Percentiles rank a stretch among this genome's conserved stretches.
These are phyloP conservation scores for Geosiphon pyriformis DNA, from an alignment of 192 early-diverging fungal species.

Conservation along the genomic window DNA sequence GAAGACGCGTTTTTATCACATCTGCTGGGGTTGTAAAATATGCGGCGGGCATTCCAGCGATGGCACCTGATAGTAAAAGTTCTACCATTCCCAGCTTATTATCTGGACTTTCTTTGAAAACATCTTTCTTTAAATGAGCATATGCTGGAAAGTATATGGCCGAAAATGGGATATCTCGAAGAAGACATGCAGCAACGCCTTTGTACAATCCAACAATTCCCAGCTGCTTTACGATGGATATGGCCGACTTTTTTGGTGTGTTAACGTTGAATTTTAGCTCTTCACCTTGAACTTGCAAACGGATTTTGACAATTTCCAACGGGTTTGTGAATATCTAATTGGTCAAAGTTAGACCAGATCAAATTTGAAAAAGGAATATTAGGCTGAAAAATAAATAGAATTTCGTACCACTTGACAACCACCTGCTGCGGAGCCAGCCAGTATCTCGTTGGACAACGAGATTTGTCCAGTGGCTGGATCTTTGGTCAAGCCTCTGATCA, in stretches of 20 bases:
- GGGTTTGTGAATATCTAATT: conserved; percentile 85
- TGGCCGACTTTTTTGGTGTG: conserved; percentile 62
- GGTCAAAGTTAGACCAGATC: background rate
- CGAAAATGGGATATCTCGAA: conserved; percentile 96
- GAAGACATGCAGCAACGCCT: conserved; percentile 86
- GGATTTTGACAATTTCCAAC: conserved; percentile 98
- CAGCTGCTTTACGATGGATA: conserved; percentile 83
- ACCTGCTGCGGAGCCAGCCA: conserved; percentile 85
- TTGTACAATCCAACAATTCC: conserved; percentile 93
- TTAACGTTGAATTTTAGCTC: conserved; percentile 44
- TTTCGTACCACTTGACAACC: conserved; percentile 63
- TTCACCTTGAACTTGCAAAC: conserved; percentile 86
- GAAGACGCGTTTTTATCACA: conserved; percentile 96
- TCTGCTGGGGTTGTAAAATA: conserved; percentile 97
- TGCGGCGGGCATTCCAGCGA: conserved; percentile 95
- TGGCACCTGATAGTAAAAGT: conserved; percentile 82
- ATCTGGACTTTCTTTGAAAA: conserved; percentile 80
- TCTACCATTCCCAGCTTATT: conserved; percentile 63
- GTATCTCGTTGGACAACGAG: conserved; percentile 68
- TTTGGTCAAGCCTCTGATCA: conserved; percentile 66
- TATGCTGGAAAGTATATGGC: conserved; percentile 97
- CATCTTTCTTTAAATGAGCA: conserved; percentile 91
- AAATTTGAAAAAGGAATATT: background rate
- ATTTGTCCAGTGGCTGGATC: conserved; percentile 72
- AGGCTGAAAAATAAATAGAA: background rate